A percentile compares a stretch with the other conserved stretches of the same genome.
phyloP scores from a whole-genome alignment of 164 flowering plant genomes.

The Berberis thunbergii region DNA sequence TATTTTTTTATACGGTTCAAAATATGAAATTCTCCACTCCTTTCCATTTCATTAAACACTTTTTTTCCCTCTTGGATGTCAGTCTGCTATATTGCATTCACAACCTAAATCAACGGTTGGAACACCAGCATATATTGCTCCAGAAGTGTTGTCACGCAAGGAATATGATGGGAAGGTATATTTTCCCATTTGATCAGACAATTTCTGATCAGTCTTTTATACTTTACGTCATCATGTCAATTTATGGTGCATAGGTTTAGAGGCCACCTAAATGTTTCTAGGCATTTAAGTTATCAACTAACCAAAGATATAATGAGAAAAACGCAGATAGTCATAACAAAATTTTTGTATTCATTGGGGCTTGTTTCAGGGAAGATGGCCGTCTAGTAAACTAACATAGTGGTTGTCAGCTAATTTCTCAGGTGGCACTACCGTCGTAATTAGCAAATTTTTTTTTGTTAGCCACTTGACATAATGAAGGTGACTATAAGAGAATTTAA shows the following conservation, averaged over 20 bases:
- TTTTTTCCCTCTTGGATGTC: neutral
- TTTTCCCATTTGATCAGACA: neutral
- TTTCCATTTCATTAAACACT: neutral
- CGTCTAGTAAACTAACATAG: too few species aligned
- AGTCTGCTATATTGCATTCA: slow-evolving; percentile 37
- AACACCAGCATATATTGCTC: slow-evolving; percentile 82
- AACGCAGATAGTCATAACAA: too few species aligned
- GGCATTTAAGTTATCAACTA: too few species aligned
- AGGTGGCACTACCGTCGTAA: too few species aligned
- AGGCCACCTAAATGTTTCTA: neutral
- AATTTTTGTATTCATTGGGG: too few species aligned
- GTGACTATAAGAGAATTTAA: too few species aligned
- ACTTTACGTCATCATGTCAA: too few species aligned
- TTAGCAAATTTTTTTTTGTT: too few species aligned
- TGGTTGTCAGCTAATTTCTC: too few species aligned
- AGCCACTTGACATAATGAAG: too few species aligned
- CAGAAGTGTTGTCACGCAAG: slow-evolving; percentile 56
- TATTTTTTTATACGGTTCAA: neutral
- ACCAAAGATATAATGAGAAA: too few species aligned
- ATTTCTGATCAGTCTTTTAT: neutral
- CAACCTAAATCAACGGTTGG: slow-evolving; percentile 84
- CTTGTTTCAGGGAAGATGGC: too few species aligned
- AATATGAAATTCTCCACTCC: neutral
- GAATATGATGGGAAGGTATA: slow-evolving; percentile 77
- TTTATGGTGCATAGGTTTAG: neutral